phyloP scores from a whole-genome alignment of 805 yeast species.

The Wickerhamiella azymoides region DNA sequence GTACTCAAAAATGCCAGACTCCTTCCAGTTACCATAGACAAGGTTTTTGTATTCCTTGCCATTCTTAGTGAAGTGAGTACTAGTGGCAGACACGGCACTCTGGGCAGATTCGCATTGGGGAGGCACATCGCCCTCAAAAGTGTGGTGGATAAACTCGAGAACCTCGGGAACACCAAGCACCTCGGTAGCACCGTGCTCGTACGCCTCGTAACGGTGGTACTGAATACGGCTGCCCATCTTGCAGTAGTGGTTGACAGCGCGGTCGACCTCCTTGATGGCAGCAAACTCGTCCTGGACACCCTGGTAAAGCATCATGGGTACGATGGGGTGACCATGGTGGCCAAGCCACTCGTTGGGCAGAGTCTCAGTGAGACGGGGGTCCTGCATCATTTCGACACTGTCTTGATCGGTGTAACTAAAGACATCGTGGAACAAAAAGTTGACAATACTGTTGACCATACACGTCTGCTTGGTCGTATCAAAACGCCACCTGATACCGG shows the following conservation, averaged over 20 bases:
- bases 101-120: neutral
- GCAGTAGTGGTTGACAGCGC: slow-evolving; percentile 17
- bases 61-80: neutral
- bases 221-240: slow-evolving; percentile 16
- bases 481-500: slow-evolving; percentile 11
- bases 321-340: slow-evolving; percentile 1
- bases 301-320: slow-evolving; percentile 20
- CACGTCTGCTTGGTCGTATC: slow-evolving; percentile 12
- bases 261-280: slow-evolving; percentile 13
- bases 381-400: slow-evolving; percentile 9
- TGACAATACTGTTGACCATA: slow-evolving; percentile 7
- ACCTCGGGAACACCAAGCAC: neutral
- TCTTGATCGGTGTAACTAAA: slow-evolving; percentile 1
- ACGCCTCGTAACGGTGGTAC: slow-evolving; percentile 9
- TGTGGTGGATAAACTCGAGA: slow-evolving; percentile 1
- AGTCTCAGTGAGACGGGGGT: slow-evolving; percentile 12
- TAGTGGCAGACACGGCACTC: neutral
- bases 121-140: slow-evolving; percentile 2
- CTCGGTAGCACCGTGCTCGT: neutral
- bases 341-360: slow-evolving; percentile 18
- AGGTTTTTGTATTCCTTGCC: neutral
- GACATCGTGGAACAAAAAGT: slow-evolving; percentile 14
- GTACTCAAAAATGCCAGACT: neutral
- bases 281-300: slow-evolving; percentile 19
- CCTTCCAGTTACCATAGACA: slow-evolving; percentile 2